These are phyloP conservation scores for Paramecium biaurelia DNA, from an alignment of 73 alveolate species.

Conservation along the genomic window DNA sequence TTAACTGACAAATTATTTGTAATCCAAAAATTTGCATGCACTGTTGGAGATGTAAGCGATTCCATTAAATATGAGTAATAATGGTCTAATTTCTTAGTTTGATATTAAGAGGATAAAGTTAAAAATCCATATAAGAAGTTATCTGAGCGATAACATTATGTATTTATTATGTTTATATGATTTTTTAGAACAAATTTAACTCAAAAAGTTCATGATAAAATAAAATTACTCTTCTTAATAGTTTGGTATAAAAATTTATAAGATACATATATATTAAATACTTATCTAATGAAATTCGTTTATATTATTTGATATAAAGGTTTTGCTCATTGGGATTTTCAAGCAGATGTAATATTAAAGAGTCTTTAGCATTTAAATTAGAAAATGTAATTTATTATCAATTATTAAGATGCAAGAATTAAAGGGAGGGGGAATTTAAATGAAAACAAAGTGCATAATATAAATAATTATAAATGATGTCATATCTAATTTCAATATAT, in stretches of 20 bases:
- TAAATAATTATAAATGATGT: not conserved
- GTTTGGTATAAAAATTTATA: no score
- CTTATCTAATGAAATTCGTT: not conserved
- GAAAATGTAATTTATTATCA: not conserved
- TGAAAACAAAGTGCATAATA: not conserved
- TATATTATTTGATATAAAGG: not conserved
- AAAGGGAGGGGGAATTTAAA: not conserved
- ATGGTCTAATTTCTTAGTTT: not conserved
- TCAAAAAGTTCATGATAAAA: not conserved
- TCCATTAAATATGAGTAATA: not conserved
- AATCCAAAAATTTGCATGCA: no score
- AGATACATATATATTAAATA: not conserved
- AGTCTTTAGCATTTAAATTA: not conserved
- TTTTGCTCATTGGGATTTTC: no score
- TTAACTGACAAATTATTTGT: not conserved
- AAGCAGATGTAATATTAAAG: not conserved
- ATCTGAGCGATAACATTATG: not conserved
- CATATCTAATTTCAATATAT: not conserved
- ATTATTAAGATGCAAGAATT: not conserved
- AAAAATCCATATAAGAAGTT: no score
- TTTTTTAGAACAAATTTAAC: no score
- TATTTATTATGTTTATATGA: not conserved
- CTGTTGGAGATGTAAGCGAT: not conserved
- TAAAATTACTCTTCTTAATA: not conserved
- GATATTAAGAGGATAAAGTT: not conserved